Evolutionary conservation across 306 rosid genomes (phyloP).

Genomic region (Styphnolobium japonicum): DNA sequence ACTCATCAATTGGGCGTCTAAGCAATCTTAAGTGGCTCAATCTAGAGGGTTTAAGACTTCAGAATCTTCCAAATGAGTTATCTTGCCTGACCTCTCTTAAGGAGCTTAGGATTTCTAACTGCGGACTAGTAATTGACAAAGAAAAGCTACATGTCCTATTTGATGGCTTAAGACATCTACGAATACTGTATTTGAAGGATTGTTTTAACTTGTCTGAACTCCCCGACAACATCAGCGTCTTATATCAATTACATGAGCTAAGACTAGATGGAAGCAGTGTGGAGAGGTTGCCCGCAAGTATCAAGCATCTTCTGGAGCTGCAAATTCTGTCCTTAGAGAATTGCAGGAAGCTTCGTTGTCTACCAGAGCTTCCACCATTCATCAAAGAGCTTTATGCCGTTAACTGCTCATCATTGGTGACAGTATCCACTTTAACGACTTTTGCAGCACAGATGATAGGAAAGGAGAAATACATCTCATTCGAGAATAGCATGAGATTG

Average conservation of each 20-base stretch:
- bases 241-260: background rate
- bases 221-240: constrained; percentile 4
- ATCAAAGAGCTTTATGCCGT: background rate
- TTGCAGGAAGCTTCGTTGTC: background rate
- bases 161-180: background rate
- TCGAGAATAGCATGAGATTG: background rate
- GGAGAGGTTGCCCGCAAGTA: background rate
- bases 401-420: constrained; percentile 4
- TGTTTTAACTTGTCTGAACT: constrained; percentile 11
- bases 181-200: background rate
- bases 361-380: constrained; percentile 20
- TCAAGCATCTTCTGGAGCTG: background rate
- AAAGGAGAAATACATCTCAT: too few relatives aligned
- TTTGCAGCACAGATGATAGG: background rate
- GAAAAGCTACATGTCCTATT: background rate
- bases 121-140: background rate
- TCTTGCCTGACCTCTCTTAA: background rate
- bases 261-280: background rate
- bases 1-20: constrained; percentile 5
- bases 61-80: background rate
- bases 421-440: background rate
- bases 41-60: background rate
- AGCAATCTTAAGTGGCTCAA: background rate
- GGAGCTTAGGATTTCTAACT: background rate
- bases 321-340: fast-evolving